Evolutionary conservation across 2,329 filamentous ascomycete genomes (phyloP).

Genomic region (Phoma herbarum): DNA sequence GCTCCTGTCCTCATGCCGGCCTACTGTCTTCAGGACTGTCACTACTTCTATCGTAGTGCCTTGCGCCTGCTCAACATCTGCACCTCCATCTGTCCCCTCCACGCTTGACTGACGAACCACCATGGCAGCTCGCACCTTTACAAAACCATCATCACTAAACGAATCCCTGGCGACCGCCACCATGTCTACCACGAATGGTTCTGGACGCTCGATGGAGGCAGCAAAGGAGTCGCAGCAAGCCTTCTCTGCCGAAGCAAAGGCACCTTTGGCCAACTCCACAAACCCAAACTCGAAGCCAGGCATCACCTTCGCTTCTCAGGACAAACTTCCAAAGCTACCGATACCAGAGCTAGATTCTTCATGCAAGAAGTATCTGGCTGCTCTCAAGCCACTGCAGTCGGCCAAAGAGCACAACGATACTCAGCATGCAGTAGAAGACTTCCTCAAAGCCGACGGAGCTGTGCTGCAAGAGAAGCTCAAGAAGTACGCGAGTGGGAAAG

Average conservation of each 20-base stretch:
- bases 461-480: conserved; percentile 88
- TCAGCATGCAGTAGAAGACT: conserved; percentile 80
- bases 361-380: conserved; percentile 79
- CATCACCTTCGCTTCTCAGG: conserved; percentile 89
- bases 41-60: conserved; percentile 92
- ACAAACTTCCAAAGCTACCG: conserved; percentile 87
- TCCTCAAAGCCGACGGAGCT: conserved; percentile 81
- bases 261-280: conserved; percentile 59
- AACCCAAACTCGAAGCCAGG: conserved; percentile 70
- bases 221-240: conserved; percentile 64
- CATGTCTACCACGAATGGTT: conserved; percentile 51
- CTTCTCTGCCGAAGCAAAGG: conserved; percentile 57
- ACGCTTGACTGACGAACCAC: conserved; percentile 67
- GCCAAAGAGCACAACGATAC: conserved; percentile 85
- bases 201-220: conserved; percentile 56
- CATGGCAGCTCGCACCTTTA: conserved; percentile 75
- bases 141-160: conserved; percentile 75
- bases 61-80: conserved; percentile 84
- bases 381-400: conserved; percentile 82
- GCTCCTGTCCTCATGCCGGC: conserved; percentile 68
- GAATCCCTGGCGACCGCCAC: conserved; percentile 62
- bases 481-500: conserved; percentile 87
- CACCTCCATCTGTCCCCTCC: conserved; percentile 79
- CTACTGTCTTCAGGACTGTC: conserved; percentile 85
- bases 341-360: conserved; percentile 87